phyloP scores from a whole-genome alignment of 371 early-diverging fungal species.

The Mortierella sp. region DNA sequence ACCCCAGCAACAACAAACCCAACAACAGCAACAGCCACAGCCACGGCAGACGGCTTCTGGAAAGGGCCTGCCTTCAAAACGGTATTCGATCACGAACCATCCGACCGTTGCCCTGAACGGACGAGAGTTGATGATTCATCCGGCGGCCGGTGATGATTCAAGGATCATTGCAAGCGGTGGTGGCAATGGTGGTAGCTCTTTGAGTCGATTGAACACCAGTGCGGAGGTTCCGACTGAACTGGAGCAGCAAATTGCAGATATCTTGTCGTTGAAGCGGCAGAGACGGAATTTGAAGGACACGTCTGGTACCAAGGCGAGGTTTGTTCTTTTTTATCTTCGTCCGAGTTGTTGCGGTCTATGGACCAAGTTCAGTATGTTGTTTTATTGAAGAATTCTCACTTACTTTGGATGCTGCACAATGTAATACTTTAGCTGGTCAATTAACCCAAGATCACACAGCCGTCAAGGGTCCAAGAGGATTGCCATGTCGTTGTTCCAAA shows the following conservation, averaged over 20 bases:
- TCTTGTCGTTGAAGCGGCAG: conserved; percentile 28
- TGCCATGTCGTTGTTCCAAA: not conserved
- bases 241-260: conserved; percentile 52
- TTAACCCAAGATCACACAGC: too few relatives aligned
- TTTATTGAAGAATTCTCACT: too few relatives aligned
- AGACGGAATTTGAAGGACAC: not conserved
- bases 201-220: not conserved
- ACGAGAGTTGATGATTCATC: conserved; percentile 1
- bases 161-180: not conserved
- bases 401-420: not conserved
- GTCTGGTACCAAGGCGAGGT: not conserved
- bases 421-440: not conserved
- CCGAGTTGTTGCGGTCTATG: too few relatives aligned
- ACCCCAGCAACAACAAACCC: not conserved
- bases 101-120: not conserved
- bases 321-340: not conserved
- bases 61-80: not conserved
- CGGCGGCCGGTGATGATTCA: conserved; percentile 1
- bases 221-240: conserved; percentile 15
- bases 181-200: not conserved
- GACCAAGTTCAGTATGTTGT: too few relatives aligned
- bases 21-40: not conserved
- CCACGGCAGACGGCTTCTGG: not conserved
- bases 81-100: conserved; percentile 3
- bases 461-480: not conserved